phyloP scores from a whole-genome alignment of 257 asterid species.

The Phtheirospermum japonicum region DNA sequence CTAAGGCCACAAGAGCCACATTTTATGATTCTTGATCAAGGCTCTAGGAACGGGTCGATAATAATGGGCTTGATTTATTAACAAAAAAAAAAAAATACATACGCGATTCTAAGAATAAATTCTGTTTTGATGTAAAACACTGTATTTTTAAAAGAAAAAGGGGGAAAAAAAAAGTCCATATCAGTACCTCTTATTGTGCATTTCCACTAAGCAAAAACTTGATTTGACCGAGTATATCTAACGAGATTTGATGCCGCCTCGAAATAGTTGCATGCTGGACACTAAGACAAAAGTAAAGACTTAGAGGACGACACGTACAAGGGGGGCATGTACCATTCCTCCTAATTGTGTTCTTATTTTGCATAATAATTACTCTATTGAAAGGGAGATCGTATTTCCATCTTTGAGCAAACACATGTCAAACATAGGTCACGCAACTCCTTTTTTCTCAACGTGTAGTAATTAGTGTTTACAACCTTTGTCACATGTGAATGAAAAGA shows the following conservation, averaged over 20 bases:
- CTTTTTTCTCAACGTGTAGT: neutral
- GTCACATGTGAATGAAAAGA: neutral
- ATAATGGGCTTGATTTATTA: too few relatives aligned
- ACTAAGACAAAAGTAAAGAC: neutral
- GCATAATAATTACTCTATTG: neutral
- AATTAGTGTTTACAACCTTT: neutral
- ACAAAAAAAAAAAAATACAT: too few relatives aligned
- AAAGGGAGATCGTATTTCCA: neutral
- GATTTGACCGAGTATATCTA: neutral
- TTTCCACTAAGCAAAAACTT: neutral
- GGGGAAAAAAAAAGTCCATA: too few relatives aligned
- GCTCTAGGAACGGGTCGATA: too few relatives aligned
- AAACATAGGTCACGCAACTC: slow-evolving; percentile 1
- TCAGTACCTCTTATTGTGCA: neutral
- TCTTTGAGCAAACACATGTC: neutral
- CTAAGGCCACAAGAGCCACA: too few relatives aligned
- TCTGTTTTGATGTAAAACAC: too few relatives aligned
- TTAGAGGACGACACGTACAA: slow-evolving; percentile 9
- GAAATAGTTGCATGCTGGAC: neutral
- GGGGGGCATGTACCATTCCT: neutral
- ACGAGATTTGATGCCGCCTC: neutral
- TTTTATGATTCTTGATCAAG: too few relatives aligned
- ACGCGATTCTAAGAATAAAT: too few relatives aligned
- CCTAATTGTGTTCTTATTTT: neutral
- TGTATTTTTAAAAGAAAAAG: too few relatives aligned